Conservation (phyloP, 2,329 filamentous ascomycete genomes). For the Diaporthe longicolla region DNA sequence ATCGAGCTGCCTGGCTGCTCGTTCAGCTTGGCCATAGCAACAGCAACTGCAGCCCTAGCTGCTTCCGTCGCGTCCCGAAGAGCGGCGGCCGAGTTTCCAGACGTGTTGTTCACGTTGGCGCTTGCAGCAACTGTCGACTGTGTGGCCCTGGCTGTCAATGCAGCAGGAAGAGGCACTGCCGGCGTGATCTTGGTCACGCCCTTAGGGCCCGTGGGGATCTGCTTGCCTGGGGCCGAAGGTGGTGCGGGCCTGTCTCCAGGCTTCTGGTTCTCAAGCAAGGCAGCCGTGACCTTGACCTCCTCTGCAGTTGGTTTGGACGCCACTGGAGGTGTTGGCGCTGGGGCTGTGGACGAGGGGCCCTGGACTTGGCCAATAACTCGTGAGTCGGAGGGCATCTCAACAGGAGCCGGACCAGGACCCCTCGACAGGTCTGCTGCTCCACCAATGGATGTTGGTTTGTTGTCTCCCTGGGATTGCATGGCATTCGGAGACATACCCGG, state of each 20-base stretch:
- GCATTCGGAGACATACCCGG: constrained; percentile 41
- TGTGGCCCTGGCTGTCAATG: constrained; percentile 51
- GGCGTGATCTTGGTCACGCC: constrained; percentile 71
- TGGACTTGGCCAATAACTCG: constrained; percentile 63
- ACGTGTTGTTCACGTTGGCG: constrained; percentile 33
- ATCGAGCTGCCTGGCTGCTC: constrained; percentile 54
- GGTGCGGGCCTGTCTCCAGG: constrained; percentile 49
- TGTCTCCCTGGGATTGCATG: constrained; percentile 47
- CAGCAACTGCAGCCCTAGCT: constrained; percentile 82
- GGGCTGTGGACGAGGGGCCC: constrained; percentile 53
- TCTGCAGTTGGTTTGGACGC: constrained; percentile 76
- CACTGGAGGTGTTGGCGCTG: constrained; percentile 73
- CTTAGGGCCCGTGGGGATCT: constrained; percentile 63
- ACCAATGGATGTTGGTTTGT: constrained; percentile 67
- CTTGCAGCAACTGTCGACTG: constrained; percentile 52
- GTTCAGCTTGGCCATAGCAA: constrained; percentile 80
- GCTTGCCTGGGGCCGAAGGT: constrained; percentile 48
- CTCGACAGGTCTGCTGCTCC: constrained; percentile 64
- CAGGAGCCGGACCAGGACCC: constrained; percentile 51
- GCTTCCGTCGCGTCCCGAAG: constrained; percentile 80
- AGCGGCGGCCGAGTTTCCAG: constrained; percentile 56
- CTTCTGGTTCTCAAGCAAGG: constrained; percentile 61
- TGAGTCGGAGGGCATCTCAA: constrained; percentile 65
- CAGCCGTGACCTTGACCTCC: constrained; percentile 67
- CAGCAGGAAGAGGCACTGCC: constrained; percentile 73